Conservation (phyloP, 805 yeast genomes). For the Clavispora carvajalis region DNA sequence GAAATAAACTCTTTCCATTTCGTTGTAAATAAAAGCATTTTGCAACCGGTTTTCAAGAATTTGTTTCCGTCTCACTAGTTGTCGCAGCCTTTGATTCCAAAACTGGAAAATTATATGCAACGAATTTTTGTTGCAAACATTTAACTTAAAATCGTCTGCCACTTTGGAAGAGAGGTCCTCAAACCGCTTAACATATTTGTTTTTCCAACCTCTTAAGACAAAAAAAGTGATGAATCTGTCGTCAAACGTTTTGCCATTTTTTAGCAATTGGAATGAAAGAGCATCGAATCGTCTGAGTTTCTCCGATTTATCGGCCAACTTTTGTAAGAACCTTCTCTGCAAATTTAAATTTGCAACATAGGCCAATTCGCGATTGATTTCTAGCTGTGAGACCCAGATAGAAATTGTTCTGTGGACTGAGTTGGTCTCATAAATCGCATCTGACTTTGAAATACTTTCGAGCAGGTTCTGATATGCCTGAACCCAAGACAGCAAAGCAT, state of each 20-base stretch:
- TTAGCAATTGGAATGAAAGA: slow-evolving; percentile 1
- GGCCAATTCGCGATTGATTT: slow-evolving; percentile 4
- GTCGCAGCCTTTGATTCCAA: slow-evolving; percentile 5
- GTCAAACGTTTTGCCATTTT: slow-evolving; percentile 2
- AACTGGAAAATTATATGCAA: slow-evolving; percentile 1
- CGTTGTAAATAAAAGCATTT: slow-evolving; percentile 5
- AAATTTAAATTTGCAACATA: slow-evolving; percentile 16
- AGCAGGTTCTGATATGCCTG: not conserved
- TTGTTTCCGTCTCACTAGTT: not conserved
- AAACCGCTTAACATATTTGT: slow-evolving; percentile 15
- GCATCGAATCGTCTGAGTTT: not conserved
- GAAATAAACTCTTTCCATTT: slow-evolving; percentile 6
- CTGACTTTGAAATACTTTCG: not conserved
- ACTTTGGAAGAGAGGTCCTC: slow-evolving; percentile 16
- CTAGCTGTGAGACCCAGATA: not conserved
- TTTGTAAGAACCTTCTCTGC: slow-evolving; percentile 9
- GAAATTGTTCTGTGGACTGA: not conserved
- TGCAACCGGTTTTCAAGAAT: slow-evolving; percentile 5
- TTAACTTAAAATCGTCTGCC: slow-evolving; percentile 15
- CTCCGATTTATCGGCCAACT: not conserved
- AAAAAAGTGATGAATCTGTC: slow-evolving; percentile 3
- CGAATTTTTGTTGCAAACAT: slow-evolving; percentile 4
- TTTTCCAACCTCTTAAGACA: slow-evolving; percentile 19
- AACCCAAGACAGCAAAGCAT: not conserved
- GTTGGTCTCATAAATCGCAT: not conserved